phyloP scores from a whole-genome alignment of 2,329 filamentous ascomycete species.

The Calonectria multiphialidica region DNA sequence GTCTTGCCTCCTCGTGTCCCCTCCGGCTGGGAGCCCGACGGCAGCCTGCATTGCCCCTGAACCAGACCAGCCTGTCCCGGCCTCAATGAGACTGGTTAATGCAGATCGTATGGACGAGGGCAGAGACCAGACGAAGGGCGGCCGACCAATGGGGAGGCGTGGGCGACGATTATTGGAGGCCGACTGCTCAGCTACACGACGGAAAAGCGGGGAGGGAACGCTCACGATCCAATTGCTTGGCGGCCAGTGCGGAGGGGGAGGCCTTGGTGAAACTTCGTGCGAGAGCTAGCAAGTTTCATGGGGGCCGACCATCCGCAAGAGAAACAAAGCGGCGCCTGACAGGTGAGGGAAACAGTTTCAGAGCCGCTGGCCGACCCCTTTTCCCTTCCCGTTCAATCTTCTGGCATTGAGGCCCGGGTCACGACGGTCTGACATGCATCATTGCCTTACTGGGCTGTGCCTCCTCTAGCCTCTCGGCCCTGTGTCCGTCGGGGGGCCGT shows the following conservation, averaged over 20 bases:
- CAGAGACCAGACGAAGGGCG: not conserved
- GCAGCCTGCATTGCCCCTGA: not conserved
- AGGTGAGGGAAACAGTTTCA: slow-evolving; percentile 7
- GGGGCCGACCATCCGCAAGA: not conserved
- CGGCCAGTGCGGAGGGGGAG: not conserved
- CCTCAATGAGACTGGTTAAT: not conserved
- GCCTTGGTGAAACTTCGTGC: slow-evolving; percentile 12
- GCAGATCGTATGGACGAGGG: slow-evolving; percentile 3
- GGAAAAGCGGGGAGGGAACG: not conserved
- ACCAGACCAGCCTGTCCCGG: not conserved
- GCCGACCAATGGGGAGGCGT: not conserved
- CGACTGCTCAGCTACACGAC: not conserved
- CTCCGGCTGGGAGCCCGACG: not conserved
- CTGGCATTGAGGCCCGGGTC: not conserved
- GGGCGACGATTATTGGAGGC: not conserved
- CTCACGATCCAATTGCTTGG: slow-evolving; percentile 7
- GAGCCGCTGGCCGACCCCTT: not conserved
- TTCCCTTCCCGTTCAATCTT: not conserved
- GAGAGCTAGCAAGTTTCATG: slow-evolving; percentile 10
- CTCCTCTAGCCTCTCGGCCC: not conserved
- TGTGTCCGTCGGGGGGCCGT: not conserved
- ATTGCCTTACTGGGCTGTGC: not conserved
- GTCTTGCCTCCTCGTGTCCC: not conserved
- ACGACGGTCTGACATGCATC: not conserved
- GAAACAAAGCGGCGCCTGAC: not conserved